phyloP scores from a whole-genome alignment of 2,329 filamentous ascomycete species.

The Aspergillus persii region DNA sequence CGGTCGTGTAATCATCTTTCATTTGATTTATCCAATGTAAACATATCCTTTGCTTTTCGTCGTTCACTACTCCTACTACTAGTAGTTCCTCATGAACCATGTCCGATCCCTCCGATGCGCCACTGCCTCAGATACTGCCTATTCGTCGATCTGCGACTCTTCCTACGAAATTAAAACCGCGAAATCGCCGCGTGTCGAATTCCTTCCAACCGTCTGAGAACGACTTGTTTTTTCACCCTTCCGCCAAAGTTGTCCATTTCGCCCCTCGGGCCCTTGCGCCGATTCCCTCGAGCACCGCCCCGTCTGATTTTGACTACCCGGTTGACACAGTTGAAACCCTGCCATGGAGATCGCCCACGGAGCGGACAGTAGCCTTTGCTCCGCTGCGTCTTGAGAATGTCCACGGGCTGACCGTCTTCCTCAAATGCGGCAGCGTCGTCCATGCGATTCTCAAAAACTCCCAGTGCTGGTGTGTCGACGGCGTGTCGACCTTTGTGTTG shows the following conservation, averaged over 20 bases:
- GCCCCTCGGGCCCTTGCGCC: constrained; percentile 41
- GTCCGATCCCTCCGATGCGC: constrained; percentile 31
- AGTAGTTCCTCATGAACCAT: constrained; percentile 24
- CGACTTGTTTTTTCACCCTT: constrained; percentile 68
- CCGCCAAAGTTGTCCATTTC: constrained; percentile 70
- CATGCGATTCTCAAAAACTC: constrained; percentile 86
- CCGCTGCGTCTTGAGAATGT: constrained; percentile 81
- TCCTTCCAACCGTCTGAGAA: constrained; percentile 33
- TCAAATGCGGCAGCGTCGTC: constrained; percentile 79
- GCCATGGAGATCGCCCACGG: constrained; percentile 71
- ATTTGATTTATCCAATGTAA: constrained; percentile 19
- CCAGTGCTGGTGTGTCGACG: constrained; percentile 91
- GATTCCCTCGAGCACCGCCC: constrained; percentile 43
- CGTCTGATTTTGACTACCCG: constrained; percentile 47
- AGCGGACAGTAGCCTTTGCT: constrained; percentile 79
- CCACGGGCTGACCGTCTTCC: constrained; percentile 79
- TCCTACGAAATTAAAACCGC: constrained; percentile 33
- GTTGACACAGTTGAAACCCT: constrained; percentile 61
- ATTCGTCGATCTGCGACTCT: constrained; percentile 38
- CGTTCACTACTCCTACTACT: background rate
- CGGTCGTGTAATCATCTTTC: constrained; percentile 2
- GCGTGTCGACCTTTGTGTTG: constrained; percentile 79
- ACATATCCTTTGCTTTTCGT: constrained; percentile 1
- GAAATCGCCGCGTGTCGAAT: constrained; percentile 27
- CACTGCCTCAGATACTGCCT: constrained; percentile 25